Percentiles rank a stretch among this genome's conserved stretches.
phyloP scores from a whole-genome alignment of 2,329 filamentous ascomycete genomes.

The Ophiostoma ulmi region DNA sequence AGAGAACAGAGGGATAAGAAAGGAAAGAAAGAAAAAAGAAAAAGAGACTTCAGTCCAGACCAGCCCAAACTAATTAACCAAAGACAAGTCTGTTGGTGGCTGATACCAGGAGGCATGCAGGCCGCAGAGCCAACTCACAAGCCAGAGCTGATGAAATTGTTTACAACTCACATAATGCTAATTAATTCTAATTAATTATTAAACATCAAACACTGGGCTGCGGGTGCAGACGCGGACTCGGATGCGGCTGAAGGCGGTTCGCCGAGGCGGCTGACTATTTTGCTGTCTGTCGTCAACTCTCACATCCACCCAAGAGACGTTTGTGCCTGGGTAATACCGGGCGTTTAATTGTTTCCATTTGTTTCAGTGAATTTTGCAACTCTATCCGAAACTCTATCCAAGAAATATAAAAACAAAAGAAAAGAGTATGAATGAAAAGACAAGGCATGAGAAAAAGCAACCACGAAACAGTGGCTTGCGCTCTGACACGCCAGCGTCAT shows the following conservation, averaged over 20 bases:
- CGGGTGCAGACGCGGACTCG: neutral
- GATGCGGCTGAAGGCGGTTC: neutral
- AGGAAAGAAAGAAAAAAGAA: neutral
- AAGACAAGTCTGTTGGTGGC: neutral
- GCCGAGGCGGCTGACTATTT: neutral
- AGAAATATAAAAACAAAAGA: neutral
- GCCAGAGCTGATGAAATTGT: neutral
- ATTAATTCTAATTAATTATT: neutral
- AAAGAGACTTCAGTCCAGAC: neutral
- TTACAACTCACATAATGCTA: neutral
- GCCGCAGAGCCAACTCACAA: neutral
- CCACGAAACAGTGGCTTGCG: neutral
- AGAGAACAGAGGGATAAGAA: neutral
- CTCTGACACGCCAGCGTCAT: neutral
- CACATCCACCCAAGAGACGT: too few species aligned
- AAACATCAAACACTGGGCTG: neutral
- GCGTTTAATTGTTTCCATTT: conserved; percentile 3
- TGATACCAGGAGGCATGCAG: neutral
- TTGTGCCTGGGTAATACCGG: neutral
- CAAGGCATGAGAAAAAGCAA: neutral
- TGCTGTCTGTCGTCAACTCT: neutral
- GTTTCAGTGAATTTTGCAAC: neutral
- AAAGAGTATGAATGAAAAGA: neutral
- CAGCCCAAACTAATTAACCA: neutral
- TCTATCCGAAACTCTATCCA: neutral